Evolutionary conservation across 352 stramenopile genomes (phyloP).

Genomic region (Peronospora tabacina): DNA sequence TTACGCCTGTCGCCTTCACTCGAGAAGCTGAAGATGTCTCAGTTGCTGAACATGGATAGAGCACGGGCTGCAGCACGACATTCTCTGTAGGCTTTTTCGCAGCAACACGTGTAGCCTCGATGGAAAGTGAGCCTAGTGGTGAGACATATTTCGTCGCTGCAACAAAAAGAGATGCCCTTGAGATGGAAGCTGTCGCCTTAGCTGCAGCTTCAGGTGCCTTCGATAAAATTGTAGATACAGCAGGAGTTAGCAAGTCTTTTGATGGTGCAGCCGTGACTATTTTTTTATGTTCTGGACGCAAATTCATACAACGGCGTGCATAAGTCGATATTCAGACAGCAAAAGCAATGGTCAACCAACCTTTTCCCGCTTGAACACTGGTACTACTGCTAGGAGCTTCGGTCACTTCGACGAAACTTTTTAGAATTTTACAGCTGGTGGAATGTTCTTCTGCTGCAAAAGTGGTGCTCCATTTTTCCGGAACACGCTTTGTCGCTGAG

Average conservation of each 20-base stretch:
- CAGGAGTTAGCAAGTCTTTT: not conserved
- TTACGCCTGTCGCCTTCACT: not conserved
- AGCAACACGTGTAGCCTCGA: not conserved
- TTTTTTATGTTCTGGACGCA: not conserved
- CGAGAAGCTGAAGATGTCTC: constrained; percentile 1
- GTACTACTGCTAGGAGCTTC: not conserved
- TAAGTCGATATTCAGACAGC: not conserved
- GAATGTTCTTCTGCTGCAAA: not conserved
- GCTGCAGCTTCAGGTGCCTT: constrained; percentile 1
- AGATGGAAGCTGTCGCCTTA: constrained; percentile 1
- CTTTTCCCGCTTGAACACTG: constrained; percentile 6
- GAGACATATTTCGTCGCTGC: not conserved
- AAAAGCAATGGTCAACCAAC: constrained; percentile 9
- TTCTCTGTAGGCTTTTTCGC: not conserved
- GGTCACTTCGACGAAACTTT: constrained; percentile 8
- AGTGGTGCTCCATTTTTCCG: not conserved
- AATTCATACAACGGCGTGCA: constrained; percentile 1
- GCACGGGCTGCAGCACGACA: not conserved
- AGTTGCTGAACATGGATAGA: not conserved
- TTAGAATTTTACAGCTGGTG: constrained; percentile 4
- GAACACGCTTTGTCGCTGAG: constrained; percentile 1
- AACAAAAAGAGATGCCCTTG: not conserved
- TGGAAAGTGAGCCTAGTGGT: not conserved
- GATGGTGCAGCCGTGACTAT: not conserved
- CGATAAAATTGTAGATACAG: not conserved